phyloP scores from a whole-genome alignment of 768 basidiomycete species.

The Termitomyces sp. region DNA sequence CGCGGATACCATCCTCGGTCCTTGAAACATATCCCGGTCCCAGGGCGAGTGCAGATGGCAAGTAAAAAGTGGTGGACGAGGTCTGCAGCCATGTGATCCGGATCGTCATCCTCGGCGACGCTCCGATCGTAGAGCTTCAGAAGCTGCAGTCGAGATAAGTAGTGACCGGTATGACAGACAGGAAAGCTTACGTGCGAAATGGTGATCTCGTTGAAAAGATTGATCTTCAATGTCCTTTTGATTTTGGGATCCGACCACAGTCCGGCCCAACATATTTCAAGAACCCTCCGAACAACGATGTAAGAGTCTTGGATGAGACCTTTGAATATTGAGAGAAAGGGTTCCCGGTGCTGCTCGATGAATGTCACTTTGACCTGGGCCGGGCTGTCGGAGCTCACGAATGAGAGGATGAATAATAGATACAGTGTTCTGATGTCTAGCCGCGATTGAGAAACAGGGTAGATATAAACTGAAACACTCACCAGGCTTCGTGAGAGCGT shows the following conservation, averaged over 20 bases:
- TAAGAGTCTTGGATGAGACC: constrained; percentile 67
- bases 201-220: constrained; percentile 64
- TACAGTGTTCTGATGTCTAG: constrained; percentile 80
- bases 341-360: constrained; percentile 67
- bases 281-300: constrained; percentile 52
- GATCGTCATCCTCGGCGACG: constrained; percentile 41
- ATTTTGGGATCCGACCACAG: constrained; percentile 74
- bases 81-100: constrained; percentile 66
- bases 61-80: constrained; percentile 86
- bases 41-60: constrained; percentile 77
- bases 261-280: constrained; percentile 75
- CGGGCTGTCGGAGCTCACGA: constrained; percentile 48
- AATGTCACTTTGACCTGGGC: constrained; percentile 58
- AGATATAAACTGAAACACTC: constrained; percentile 12
- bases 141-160: constrained; percentile 38
- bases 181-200: constrained; percentile 52
- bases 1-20: constrained; percentile 91
- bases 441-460: constrained; percentile 2
- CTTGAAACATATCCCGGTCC: constrained; percentile 81
- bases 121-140: constrained; percentile 70
- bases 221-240: constrained; percentile 67
- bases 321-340: constrained; percentile 69
- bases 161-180: neutral
- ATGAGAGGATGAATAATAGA: constrained; percentile 69
- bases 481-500: constrained; percentile 59